phyloP scores from a whole-genome alignment of 2,329 filamentous ascomycete genomes.

The Nannizzia gypsea region DNA sequence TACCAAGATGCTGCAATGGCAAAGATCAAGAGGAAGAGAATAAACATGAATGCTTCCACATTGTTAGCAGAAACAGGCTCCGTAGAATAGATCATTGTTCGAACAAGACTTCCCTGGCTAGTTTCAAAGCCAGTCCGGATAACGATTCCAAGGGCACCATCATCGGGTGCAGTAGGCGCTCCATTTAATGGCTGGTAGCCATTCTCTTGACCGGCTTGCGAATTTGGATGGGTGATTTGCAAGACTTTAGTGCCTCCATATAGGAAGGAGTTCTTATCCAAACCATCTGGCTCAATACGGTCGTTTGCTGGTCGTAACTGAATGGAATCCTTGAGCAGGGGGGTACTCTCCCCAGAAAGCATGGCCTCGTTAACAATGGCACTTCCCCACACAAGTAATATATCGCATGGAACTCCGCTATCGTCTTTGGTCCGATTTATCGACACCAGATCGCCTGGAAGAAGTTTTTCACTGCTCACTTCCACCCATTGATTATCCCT shows the following conservation, averaged over 20 bases:
- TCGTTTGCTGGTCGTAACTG: constrained; percentile 78
- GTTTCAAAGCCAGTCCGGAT: constrained; percentile 98
- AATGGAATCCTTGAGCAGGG: constrained; percentile 88
- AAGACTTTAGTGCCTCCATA: constrained; percentile 97
- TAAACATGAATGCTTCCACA: constrained; percentile 89
- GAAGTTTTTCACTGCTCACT: constrained; percentile 75
- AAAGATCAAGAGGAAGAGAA: constrained; percentile 90
- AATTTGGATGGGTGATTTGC: constrained; percentile 79
- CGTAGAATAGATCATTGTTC: constrained; percentile 99
- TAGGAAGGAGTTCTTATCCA: constrained; percentile 94
- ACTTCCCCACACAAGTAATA: constrained; percentile 86
- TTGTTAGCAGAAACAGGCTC: constrained; percentile 99
- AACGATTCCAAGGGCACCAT: constrained; percentile 85
- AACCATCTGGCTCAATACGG: constrained; percentile 68
- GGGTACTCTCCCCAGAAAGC: constrained; percentile 96
- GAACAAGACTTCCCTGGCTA: constrained; percentile 90
- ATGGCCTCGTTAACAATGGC: constrained; percentile 99
- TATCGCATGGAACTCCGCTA: constrained; percentile 91
- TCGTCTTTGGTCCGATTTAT: constrained; percentile 93
- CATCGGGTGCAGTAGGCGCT: constrained; percentile 75
- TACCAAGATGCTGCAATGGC: constrained; percentile 98
- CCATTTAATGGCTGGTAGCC: constrained; percentile 58
- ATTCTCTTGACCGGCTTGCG: constrained; percentile 45
- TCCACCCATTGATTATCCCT: constrained; percentile 79
- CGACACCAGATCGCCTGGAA: constrained; percentile 88